Evolutionary conservation across 176 grass and related monocot genomes (phyloP).

Genomic region (Zoysia pacifica): DNA sequence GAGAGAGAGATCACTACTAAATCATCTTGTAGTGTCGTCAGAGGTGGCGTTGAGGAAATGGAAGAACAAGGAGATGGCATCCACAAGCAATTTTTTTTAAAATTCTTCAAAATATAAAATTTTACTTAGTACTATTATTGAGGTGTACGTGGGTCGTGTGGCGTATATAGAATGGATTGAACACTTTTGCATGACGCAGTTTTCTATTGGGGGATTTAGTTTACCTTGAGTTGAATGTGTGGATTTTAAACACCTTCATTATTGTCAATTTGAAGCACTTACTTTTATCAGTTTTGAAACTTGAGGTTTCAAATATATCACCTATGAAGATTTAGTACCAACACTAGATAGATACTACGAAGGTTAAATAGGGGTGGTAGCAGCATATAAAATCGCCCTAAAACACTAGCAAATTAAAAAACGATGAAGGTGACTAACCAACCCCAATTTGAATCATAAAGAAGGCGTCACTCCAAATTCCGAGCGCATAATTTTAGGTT

Average conservation of each 20-base stretch:
- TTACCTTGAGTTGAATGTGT: too few species aligned
- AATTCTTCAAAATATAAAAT: background rate
- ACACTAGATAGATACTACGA: too few species aligned
- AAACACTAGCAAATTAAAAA: background rate
- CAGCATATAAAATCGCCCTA: too few species aligned
- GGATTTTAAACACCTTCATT: too few species aligned
- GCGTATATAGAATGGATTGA: background rate
- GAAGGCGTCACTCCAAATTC: background rate
- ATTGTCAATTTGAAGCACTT: too few species aligned
- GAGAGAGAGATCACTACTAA: background rate
- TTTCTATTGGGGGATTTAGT: too few species aligned
- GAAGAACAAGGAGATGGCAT: background rate
- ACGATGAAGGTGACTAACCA: background rate
- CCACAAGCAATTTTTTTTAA: background rate
- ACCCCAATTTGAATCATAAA: background rate
- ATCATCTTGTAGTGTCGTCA: background rate
- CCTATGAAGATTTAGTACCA: too few species aligned
- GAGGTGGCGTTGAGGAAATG: background rate
- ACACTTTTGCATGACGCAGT: background rate
- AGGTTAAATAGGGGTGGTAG: too few species aligned
- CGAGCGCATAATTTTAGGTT: conserved; percentile 22
- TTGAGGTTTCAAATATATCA: background rate
- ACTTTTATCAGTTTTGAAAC: background rate
- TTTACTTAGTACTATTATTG: too few species aligned
- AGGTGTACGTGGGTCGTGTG: too few species aligned